Conservation (phyloP, 257 asterid genomes). For the Nicotiana tomentosiformis region DNA sequence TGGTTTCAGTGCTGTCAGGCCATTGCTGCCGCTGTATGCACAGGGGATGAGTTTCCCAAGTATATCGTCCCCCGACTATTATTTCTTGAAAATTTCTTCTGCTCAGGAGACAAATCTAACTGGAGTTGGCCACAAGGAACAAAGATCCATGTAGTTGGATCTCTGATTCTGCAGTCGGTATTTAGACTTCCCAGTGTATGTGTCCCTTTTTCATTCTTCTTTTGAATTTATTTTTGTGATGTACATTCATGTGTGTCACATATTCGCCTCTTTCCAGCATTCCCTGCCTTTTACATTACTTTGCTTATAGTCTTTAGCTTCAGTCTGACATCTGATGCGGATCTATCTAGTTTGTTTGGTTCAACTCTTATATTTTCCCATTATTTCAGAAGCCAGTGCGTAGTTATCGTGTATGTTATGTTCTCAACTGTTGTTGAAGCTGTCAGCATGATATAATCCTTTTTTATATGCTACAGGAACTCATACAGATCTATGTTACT, state of each 20-base stretch:
- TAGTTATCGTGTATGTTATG: neutral
- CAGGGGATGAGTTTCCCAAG: conserved; percentile 45
- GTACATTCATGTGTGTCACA: neutral
- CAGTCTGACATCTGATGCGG: neutral
- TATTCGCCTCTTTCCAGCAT: neutral
- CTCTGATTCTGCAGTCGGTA: conserved; percentile 79
- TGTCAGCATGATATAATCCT: neutral
- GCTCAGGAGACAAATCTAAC: conserved; percentile 47
- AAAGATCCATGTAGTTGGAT: conserved; percentile 80
- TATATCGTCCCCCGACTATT: conserved; percentile 64
- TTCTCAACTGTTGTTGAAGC: neutral
- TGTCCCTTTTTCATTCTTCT: conserved; percentile 8
- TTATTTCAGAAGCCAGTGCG: neutral
- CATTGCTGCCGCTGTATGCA: conserved; percentile 71
- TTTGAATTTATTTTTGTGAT: neutral
- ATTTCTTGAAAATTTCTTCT: conserved; percentile 63
- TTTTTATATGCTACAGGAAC: conserved; percentile 42
- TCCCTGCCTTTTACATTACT: neutral
- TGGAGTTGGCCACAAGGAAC: conserved; percentile 80
- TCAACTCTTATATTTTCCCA: neutral
- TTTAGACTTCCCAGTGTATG: conserved; percentile 75
- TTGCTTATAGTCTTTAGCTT: neutral
- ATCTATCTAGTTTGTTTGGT: neutral
- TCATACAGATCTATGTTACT: conserved; percentile 48
- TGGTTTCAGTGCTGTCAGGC: conserved; percentile 75